Evolutionary conservation across 2,329 filamentous ascomycete species (phyloP).

Genomic region (Paradendryphiella salina): DNA sequence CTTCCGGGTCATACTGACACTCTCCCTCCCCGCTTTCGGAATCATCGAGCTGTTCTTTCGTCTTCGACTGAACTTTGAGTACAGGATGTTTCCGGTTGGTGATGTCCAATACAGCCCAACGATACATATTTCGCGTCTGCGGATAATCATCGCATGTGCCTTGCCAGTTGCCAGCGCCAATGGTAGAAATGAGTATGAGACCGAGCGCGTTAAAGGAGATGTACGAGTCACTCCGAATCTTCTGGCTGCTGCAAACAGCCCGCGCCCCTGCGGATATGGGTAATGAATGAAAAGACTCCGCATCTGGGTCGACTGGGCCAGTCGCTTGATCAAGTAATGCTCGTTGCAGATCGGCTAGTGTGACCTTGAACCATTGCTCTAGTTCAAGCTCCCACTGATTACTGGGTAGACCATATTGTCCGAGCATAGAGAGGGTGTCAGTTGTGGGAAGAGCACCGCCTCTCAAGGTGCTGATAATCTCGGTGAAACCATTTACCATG

Average conservation of each 20-base stretch:
- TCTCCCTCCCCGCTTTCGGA: too few relatives aligned
- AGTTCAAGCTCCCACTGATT: conserved; percentile 47
- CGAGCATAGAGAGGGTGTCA: conserved; percentile 12
- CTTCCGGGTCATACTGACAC: not conserved
- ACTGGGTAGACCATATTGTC: conserved; percentile 27
- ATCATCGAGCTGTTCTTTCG: not conserved
- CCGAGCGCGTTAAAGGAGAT: conserved; percentile 30
- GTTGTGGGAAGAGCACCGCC: conserved; percentile 15
- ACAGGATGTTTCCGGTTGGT: conserved; percentile 1
- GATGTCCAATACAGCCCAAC: conserved; percentile 9
- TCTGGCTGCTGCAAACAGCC: conserved; percentile 25
- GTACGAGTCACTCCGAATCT: conserved; percentile 24
- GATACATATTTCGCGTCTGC: conserved; percentile 2
- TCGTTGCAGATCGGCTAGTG: conserved; percentile 37
- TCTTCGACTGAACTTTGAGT: not conserved
- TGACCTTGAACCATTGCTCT: conserved; percentile 32
- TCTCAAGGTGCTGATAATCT: not conserved
- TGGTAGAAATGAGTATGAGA: conserved; percentile 16
- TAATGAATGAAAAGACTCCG: conserved; percentile 10
- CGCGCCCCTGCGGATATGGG: conserved; percentile 8
- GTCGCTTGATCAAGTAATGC: conserved; percentile 18
- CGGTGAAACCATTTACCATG: conserved; percentile 11
- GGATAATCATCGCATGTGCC: conserved; percentile 7
- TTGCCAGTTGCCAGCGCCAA: conserved; percentile 19
- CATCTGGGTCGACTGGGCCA: conserved; percentile 6